Conservation (phyloP, 495 filamentous ascomycete species). For the Oleoguttula mirabilis region DNA sequence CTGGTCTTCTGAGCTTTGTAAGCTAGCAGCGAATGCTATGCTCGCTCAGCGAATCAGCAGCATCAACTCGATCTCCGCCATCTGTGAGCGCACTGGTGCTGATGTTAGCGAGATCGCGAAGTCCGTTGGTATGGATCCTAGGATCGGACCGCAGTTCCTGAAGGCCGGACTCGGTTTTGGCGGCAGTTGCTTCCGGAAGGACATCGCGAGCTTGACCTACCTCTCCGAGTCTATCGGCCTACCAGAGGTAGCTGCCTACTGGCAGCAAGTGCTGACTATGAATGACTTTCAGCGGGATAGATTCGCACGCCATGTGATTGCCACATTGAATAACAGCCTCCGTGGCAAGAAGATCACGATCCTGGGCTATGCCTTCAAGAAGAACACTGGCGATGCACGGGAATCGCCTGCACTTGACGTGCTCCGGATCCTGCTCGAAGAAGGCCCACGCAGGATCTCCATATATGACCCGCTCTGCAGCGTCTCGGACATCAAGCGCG, state of each 20-base stretch:
- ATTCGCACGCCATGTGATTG: constrained; percentile 52
- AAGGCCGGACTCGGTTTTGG: constrained; percentile 64
- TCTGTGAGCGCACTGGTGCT: constrained; percentile 64
- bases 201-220: constrained; percentile 65
- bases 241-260: constrained; percentile 65
- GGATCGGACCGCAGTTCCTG: constrained; percentile 62
- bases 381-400: constrained; percentile 65
- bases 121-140: constrained; percentile 54
- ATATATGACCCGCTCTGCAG: constrained; percentile 65
- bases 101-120: constrained; percentile 61
- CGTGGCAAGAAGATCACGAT: constrained; percentile 61
- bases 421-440: constrained; percentile 55
- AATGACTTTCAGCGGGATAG: constrained; percentile 67
- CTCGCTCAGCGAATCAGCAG: constrained; percentile 74
- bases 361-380: constrained; percentile 73
- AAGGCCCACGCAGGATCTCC: constrained; percentile 40
- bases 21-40: constrained; percentile 72
- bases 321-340: constrained; percentile 55
- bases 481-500: constrained; percentile 34
- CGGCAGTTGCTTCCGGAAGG: constrained; percentile 66
- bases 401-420: constrained; percentile 61
- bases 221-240: constrained; percentile 58
- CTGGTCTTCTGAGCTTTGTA: constrained; percentile 71
- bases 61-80: constrained; percentile 49
- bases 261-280: constrained; percentile 58